phyloP scores from a whole-genome alignment of 805 yeast species.

The Debaryomyces prosopidis region DNA sequence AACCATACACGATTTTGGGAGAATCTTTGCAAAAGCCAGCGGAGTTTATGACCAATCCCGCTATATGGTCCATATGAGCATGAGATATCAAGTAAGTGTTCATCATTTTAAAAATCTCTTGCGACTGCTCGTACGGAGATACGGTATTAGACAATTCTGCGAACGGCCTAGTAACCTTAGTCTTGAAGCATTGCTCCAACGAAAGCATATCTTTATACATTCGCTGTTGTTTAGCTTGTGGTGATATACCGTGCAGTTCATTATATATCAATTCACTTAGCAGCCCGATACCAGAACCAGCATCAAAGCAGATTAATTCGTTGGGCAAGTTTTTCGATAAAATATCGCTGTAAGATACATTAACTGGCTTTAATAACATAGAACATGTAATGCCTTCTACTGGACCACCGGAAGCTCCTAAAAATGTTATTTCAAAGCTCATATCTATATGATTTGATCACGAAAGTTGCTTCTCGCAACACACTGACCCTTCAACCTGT shows the following conservation, averaged over 20 bases:
- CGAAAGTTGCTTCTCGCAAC: too few relatives aligned
- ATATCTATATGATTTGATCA: conserved; percentile 8
- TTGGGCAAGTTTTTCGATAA: conserved; percentile 22
- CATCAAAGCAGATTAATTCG: conserved; percentile 65
- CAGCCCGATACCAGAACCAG: conserved; percentile 70
- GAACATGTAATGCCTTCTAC: conserved; percentile 69
- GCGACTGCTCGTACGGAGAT: conserved; percentile 30
- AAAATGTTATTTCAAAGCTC: conserved; percentile 60
- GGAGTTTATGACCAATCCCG: conserved; percentile 68
- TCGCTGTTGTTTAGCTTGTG: conserved; percentile 16
- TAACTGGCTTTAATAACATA: conserved; percentile 59
- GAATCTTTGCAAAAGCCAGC: conserved; percentile 46
- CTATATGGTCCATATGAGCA: conserved; percentile 81
- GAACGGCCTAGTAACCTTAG: conserved; percentile 27
- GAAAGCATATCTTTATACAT: conserved; percentile 33
- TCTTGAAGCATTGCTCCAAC: conserved; percentile 22
- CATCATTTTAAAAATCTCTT: conserved; percentile 34
- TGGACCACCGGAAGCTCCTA: conserved; percentile 89
- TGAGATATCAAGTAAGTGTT: conserved; percentile 65
- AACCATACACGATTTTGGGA: conserved; percentile 53
- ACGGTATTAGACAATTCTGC: conserved; percentile 8
- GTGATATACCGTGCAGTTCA: conserved; percentile 12
- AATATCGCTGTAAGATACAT: conserved; percentile 40
- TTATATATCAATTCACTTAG: conserved; percentile 44
- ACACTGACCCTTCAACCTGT: too few relatives aligned